Conservation (phyloP, 176 grass and related monocot species). For the Avena eriantha region DNA sequence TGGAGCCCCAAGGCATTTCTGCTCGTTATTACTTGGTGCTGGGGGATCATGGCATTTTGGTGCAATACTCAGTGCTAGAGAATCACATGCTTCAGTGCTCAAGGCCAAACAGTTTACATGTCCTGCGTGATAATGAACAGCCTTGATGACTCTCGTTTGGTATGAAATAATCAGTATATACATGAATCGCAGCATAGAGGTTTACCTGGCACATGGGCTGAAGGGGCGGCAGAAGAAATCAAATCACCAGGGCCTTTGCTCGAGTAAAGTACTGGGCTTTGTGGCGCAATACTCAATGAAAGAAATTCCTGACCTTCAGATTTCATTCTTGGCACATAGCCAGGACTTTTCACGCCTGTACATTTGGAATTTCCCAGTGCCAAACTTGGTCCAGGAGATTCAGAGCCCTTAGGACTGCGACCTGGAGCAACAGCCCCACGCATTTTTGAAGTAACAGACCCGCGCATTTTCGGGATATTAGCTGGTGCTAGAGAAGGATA, state of each 20-base stretch:
- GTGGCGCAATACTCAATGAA: constrained; percentile 44
- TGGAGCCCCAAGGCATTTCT: constrained; percentile 16
- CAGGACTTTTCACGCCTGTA: background rate
- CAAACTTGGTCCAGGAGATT: constrained; percentile 49
- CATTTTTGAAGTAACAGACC: constrained; percentile 24
- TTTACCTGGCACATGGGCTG: constrained; percentile 30
- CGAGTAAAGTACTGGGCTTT: constrained; percentile 10
- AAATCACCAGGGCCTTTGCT: constrained; percentile 1
- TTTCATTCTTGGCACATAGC: constrained; percentile 33
- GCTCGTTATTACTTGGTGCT: constrained; percentile 34
- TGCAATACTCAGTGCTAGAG: constrained; percentile 25
- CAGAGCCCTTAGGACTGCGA: constrained; percentile 17
- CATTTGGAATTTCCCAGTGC: constrained; percentile 44
- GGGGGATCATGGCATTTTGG: constrained; percentile 34
- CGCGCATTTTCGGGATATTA: constrained; percentile 12
- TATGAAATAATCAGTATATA: background rate
- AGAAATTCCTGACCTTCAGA: constrained; percentile 46
- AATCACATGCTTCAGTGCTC: background rate
- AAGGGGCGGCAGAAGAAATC: background rate
- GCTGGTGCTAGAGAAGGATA: constrained; percentile 37
- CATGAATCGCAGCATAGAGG: background rate
- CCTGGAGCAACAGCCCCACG: constrained; percentile 16
- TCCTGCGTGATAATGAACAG: constrained; percentile 19
- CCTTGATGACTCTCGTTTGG: background rate
- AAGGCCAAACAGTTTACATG: constrained; percentile 18